Base-by-base conservation (phyloP, 2,329 filamentous ascomycete genomes). In the Fusarium sp. region DNA sequence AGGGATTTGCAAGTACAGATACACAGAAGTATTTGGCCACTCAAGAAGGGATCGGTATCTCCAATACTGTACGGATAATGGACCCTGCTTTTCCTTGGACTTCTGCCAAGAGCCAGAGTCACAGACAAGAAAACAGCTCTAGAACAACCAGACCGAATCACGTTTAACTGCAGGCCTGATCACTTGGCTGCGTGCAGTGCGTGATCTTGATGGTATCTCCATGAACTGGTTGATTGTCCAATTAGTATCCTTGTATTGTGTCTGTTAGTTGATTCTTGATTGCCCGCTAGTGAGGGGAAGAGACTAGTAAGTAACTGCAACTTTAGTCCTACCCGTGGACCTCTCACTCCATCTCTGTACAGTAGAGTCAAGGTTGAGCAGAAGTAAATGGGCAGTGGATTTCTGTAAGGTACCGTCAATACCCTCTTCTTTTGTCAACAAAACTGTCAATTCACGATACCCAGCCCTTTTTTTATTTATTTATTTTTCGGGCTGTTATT, bases 181-280 rank as follows among this genome's bases (percentile, higher is more conserved):
- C 66, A 66, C 56, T 69, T 66, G 56, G 62, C 63, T 28, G 43
- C 42, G 56, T 66, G 66, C 13, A 51, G 66, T 70, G 66, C 66
- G 43, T 70, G 66, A 53, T 66, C 45, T 60, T 47, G 43, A 63
- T 58, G 49, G 40, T 41, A 67, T 68, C 40, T 54, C 60, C 46
- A 59, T 65, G 62, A 47, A 51, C 27, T 34, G 45, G 23, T 58
- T 58, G 34, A 40, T 41, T 40, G 21, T 68, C 51, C 42, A 53
- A 5, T 63, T 27, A 47, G 27, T 30, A 63, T 30, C 59, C 59
- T 47, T 62, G 59, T 18, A 42, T 21, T 27, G 23, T 27, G 16
- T n/a, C 49, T 41, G 49, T 28, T 27, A 28, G 49, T 43, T 60
- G 30, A 48, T 30, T 62, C 46, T 55, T 46, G 59, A 55, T 47